These are phyloP conservation scores for Parafenestella ontariensis DNA, from an alignment of 2,329 filamentous ascomycete genomes.

Conservation along the genomic window DNA sequence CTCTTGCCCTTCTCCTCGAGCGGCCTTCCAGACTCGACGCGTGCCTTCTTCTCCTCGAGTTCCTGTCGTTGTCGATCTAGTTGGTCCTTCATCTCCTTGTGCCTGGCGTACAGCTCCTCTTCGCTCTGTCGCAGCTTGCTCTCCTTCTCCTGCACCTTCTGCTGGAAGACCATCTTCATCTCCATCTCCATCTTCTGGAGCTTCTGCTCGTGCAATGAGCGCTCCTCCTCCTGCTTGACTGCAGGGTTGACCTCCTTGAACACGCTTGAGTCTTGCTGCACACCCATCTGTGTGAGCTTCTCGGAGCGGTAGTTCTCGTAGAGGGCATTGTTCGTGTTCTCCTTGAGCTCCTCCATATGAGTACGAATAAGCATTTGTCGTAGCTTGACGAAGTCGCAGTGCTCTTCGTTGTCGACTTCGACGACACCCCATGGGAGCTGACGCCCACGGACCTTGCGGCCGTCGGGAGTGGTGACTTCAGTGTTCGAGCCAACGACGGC, in stretches of 20 bases:
- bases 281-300: constrained; percentile 98
- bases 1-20: constrained; percentile 98
- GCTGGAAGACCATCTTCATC: constrained; percentile 99
- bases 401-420: constrained; percentile 99
- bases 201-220: constrained; percentile 97
- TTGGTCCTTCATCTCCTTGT: constrained; percentile 99
- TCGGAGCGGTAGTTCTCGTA: constrained; percentile 99
- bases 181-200: constrained; percentile 99
- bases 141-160: constrained; percentile 99
- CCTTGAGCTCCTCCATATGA: constrained; percentile 99
- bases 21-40: constrained; percentile 93
- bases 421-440: constrained; percentile 98
- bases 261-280: constrained; percentile 96
- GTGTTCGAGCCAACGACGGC: constrained; percentile 96
- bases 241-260: constrained; percentile 99
- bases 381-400: constrained; percentile 99
- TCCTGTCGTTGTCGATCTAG: constrained; percentile 93
- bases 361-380: constrained; percentile 99
- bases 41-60: constrained; percentile 97
- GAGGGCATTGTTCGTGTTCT: constrained; percentile 98
- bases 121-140: constrained; percentile 99
- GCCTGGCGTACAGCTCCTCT: constrained; percentile 96
- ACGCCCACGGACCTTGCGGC: constrained; percentile 93
- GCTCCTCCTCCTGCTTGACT: constrained; percentile 99
- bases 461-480: constrained; percentile 89